Evolutionary conservation across 495 filamentous ascomycete genomes (phyloP).

Genomic region (Daldinia childiae): DNA sequence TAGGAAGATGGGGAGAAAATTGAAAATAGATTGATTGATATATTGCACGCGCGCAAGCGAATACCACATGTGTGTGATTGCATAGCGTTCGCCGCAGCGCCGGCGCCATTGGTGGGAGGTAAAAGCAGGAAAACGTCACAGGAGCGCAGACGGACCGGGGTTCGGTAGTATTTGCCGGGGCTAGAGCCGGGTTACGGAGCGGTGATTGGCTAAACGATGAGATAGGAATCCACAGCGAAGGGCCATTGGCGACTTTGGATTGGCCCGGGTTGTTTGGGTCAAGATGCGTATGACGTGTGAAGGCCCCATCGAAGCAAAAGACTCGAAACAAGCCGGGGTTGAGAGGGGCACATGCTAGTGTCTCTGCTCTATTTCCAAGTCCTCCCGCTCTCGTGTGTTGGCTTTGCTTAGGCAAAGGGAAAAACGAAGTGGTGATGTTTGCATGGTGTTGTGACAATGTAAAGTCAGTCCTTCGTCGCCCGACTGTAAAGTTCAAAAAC

Average conservation of each 20-base stretch:
- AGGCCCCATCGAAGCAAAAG: constrained; percentile 8
- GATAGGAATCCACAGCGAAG: constrained; percentile 1
- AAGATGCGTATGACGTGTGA: constrained; percentile 41
- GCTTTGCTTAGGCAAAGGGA: constrained; percentile 6
- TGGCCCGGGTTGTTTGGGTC: constrained; percentile 22
- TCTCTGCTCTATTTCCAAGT: not conserved
- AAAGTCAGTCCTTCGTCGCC: not conserved
- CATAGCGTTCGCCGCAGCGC: constrained; percentile 11
- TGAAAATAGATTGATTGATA: not conserved
- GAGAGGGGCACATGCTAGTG: constrained; percentile 7
- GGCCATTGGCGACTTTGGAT: constrained; percentile 25
- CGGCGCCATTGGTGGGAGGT: constrained; percentile 27
- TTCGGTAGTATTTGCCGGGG: constrained; percentile 39
- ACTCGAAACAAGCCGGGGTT: constrained; percentile 11
- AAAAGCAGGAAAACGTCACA: constrained; percentile 39
- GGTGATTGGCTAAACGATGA: constrained; percentile 27
- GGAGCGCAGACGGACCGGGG: constrained; percentile 19
- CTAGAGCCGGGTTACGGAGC: constrained; percentile 10
- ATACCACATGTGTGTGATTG: constrained; percentile 18
- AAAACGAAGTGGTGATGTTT: constrained; percentile 20
- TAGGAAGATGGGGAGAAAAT: not conserved
- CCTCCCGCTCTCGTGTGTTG: constrained; percentile 2
- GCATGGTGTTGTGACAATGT: constrained; percentile 24
- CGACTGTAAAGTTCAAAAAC: constrained; percentile 1
- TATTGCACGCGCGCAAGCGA: not conserved